Percentiles rank a stretch among this genome's conserved stretches.
Conservation (phyloP, 305 asterid genomes). For the Nicotiana rustica region DNA sequence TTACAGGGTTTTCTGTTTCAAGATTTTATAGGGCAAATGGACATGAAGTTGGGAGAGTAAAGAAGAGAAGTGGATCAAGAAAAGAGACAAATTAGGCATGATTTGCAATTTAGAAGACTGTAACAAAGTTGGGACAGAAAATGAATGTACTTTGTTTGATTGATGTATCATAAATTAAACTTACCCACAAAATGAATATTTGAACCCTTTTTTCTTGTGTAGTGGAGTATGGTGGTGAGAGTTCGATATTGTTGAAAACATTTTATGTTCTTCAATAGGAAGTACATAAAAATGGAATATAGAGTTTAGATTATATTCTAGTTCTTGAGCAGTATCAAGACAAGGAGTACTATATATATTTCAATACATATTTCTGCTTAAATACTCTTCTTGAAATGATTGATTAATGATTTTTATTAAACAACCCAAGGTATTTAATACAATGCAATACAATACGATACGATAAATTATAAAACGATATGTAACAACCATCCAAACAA, state of each 20-base stretch:
- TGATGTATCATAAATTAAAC: background rate
- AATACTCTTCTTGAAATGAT: background rate
- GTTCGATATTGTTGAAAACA: background rate
- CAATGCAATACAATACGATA: too few species aligned
- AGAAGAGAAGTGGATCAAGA: background rate
- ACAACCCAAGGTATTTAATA: background rate
- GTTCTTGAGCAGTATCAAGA: background rate
- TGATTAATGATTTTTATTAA: background rate
- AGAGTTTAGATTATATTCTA: constrained; percentile 22
- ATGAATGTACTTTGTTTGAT: constrained; percentile 17
- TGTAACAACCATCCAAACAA: too few species aligned
- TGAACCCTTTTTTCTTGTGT: constrained; percentile 2
- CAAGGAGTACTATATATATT: constrained; percentile 15
- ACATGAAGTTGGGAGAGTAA: constrained; percentile 28
- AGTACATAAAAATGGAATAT: constrained; percentile 30
- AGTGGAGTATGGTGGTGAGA: constrained; percentile 32
- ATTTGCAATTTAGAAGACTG: background rate
- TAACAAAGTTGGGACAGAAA: constrained; percentile 26
- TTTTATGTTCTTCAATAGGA: constrained; percentile 33
- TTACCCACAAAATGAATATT: constrained; percentile 5
- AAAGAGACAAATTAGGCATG: background rate
- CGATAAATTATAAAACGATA: too few species aligned
- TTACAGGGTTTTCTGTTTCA: constrained; percentile 23
- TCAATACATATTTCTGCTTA: background rate
- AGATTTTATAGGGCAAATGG: constrained; percentile 25